Evolutionary conservation across 2,329 filamentous ascomycete genomes (phyloP).

Genomic region (Delphinella strobiligena): DNA sequence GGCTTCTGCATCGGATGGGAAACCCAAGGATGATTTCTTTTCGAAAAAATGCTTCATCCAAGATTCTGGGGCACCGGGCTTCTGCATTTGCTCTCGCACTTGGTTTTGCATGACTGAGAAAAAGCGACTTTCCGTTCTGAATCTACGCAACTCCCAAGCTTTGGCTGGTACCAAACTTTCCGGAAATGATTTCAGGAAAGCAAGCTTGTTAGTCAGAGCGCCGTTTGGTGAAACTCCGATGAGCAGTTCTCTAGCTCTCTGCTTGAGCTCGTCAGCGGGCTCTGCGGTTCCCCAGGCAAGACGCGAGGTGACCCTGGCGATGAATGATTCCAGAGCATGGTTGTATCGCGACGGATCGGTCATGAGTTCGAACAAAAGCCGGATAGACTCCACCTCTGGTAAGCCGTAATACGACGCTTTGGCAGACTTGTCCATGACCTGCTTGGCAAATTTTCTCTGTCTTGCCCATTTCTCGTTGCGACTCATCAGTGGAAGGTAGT

Average conservation of each 20-base stretch:
- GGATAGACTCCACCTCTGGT: constrained; percentile 32
- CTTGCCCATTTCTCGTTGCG: constrained; percentile 28
- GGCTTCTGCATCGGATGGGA: constrained; percentile 31
- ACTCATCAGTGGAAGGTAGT: constrained; percentile 33
- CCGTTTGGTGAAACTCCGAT: constrained; percentile 35
- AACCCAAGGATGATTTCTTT: constrained; percentile 26
- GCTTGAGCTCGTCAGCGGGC: constrained; percentile 34
- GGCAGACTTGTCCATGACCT: constrained; percentile 33
- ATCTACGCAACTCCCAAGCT: constrained; percentile 32
- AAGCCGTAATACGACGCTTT: constrained; percentile 29
- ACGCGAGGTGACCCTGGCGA: constrained; percentile 34
- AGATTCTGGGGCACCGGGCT: constrained; percentile 17
- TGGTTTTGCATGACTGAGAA: constrained; percentile 33
- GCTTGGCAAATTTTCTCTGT: constrained; percentile 32
- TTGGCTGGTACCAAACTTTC: constrained; percentile 31
- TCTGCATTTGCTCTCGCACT: constrained; percentile 26
- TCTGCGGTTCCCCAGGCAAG: constrained; percentile 34
- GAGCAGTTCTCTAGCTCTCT: constrained; percentile 33
- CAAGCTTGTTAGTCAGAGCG: constrained; percentile 33
- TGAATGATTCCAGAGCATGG: constrained; percentile 31
- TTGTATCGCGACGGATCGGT: constrained; percentile 31
- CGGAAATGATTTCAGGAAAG: constrained; percentile 32
- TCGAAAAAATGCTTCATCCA: constrained; percentile 34
- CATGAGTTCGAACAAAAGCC: constrained; percentile 32
- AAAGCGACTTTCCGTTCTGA: constrained; percentile 30